phyloP scores from a whole-genome alignment of 768 basidiomycete genomes.

The Agaricus bisporus region DNA sequence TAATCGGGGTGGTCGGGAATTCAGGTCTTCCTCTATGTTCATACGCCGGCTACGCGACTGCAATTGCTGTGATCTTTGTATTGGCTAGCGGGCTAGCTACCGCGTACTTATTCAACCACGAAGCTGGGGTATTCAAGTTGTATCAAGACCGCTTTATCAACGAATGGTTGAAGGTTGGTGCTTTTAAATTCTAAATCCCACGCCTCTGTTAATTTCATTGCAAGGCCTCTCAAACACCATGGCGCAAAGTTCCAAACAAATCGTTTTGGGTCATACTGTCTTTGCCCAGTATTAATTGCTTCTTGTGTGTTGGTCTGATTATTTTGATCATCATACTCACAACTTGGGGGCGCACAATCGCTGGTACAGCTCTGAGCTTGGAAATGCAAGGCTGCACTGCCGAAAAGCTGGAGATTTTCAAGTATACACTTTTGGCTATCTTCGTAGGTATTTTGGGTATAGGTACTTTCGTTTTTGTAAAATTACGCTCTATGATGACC shows the following conservation, averaged over 20 bases:
- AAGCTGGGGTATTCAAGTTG: not conserved
- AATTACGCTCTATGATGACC: not conserved
- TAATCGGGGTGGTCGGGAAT: not conserved
- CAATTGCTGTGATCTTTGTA: not conserved
- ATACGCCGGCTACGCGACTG: not conserved
- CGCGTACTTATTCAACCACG: not conserved
- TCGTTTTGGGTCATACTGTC: not conserved
- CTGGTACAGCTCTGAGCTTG: not conserved
- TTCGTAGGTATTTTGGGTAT: too few relatives aligned
- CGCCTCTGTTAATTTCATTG: too few relatives aligned
- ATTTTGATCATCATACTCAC: not conserved
- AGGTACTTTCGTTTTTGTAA: not conserved
- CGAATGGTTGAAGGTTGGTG: not conserved
- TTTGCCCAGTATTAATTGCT: not conserved
- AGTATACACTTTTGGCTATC: not conserved
- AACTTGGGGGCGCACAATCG: not conserved
- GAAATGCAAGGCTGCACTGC: not conserved
- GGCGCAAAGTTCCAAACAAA: not conserved
- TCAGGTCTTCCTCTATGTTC: not conserved
- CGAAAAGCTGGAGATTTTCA: not conserved
- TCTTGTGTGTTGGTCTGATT: not conserved
- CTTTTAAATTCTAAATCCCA: not conserved
- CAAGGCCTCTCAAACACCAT: not conserved
- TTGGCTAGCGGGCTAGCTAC: not conserved
- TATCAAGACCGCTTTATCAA: not conserved